Base-by-base conservation (phyloP, 148 eudicot genomes). In the Limonium bicolor region DNA sequence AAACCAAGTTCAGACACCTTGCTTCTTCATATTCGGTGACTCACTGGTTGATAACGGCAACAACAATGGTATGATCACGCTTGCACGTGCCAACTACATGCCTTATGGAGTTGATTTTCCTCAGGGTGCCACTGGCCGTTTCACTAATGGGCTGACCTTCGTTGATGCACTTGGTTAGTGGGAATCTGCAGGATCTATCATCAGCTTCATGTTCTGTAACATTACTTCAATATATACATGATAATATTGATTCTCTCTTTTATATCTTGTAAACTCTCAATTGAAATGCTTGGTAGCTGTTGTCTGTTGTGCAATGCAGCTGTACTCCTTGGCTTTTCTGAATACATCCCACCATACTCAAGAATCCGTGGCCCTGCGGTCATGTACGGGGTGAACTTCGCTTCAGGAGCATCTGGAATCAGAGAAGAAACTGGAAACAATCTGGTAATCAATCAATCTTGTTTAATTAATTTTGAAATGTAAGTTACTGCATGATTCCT, bases 361-460 rank as follows among this genome's bases (percentile, higher is more conserved):
- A 54, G 65, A 4, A 49, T 54, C 11, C 69, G 65, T 11, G 78
- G 77, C 12, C 59, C 37, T 2, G 43, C 51, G 24, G 27, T 78
- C 2, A 54, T 72, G 2, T 66, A 28, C 22, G 96, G 96, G 35
- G 71, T 46, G 0, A 86, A 86, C 45, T 86, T 63, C 29, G 96
- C 96, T 3, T 86, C 96, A 0, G 96, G 96, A 36, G 96, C 93
- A 26, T 65, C 96, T 41, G 96, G 96, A 0, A 86, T 86, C 6
- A 60, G 86, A 27, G 83, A 75, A 49, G 96, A 86, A 58, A 78
- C 93, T 4, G 96, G 96, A 45, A 81, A 72, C 50, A 78, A 73
- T 54, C 58, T 86, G 64, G 95, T 86, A 82, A 36, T 7, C 17
- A 45, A 18, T 45, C 32, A 23, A 6, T n/a, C n/a, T n/a, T n/a